phyloP scores from a whole-genome alignment of 768 basidiomycete genomes.

The Lactarius pseudohatsudake region DNA sequence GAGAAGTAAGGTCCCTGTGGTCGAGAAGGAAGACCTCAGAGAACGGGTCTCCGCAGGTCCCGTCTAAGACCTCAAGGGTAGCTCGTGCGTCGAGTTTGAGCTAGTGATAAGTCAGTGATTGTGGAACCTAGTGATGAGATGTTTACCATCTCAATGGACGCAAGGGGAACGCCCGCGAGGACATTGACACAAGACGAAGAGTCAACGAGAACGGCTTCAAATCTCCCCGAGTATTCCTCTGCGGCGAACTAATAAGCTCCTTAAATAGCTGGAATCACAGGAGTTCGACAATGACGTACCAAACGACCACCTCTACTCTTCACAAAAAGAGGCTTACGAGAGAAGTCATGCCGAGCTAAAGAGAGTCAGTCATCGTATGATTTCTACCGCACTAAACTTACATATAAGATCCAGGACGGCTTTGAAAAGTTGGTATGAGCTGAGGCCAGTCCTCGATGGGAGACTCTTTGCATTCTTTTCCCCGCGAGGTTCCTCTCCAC shows the following conservation, averaged over 20 bases:
- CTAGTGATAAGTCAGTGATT: conserved; percentile 40
- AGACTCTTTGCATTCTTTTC: conserved; percentile 41
- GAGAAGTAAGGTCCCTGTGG: conserved; percentile 56
- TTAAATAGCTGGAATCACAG: neutral
- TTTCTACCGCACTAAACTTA: conserved; percentile 39
- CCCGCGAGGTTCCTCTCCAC: conserved; percentile 59
- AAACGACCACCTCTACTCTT: conserved; percentile 54
- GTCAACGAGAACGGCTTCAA: conserved; percentile 72
- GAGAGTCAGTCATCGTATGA: too few species aligned
- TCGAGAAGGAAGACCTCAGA: conserved; percentile 71
- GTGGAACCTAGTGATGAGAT: conserved; percentile 10
- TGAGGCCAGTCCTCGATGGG: conserved; percentile 75
- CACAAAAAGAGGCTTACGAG: conserved; percentile 54
- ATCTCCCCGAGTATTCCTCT: conserved; percentile 52
- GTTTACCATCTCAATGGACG: conserved; percentile 75
- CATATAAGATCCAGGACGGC: conserved; percentile 83
- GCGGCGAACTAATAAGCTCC: conserved; percentile 49
- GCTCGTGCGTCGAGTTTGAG: conserved; percentile 71
- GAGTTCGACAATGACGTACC: conserved; percentile 39
- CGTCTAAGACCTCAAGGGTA: conserved; percentile 66
- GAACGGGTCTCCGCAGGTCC: conserved; percentile 60
- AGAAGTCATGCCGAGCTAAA: conserved; percentile 71
- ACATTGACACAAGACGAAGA: conserved; percentile 75
- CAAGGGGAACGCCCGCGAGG: conserved; percentile 68
- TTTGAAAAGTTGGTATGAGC: conserved; percentile 88